phyloP scores from a whole-genome alignment of 192 early-diverging fungal genomes.

The Dissophora ornata region DNA sequence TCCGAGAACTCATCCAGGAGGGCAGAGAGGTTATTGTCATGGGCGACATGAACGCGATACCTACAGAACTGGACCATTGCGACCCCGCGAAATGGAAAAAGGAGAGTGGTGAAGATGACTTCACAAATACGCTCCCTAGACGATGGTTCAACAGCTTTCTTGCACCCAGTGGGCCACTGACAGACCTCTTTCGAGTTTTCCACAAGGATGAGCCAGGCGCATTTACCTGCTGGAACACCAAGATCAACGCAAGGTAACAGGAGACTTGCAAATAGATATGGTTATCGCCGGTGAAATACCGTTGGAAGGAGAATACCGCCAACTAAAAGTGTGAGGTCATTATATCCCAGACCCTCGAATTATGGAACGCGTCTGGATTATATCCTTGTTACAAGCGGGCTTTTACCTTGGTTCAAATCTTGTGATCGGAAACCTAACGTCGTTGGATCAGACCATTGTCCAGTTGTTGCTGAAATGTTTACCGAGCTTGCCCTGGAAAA shows the following conservation, averaged over 20 bases:
- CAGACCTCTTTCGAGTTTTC: slow-evolving; percentile 75
- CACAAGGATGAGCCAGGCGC: slow-evolving; percentile 65
- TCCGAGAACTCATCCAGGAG: slow-evolving; percentile 58
- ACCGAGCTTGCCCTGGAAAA: slow-evolving; percentile 20
- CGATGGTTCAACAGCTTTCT: slow-evolving; percentile 75
- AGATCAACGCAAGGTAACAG: slow-evolving; percentile 71
- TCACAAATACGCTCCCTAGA: slow-evolving; percentile 67
- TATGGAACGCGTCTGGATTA: slow-evolving; percentile 83
- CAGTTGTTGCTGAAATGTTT: slow-evolving; percentile 63
- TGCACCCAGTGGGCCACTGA: slow-evolving; percentile 66
- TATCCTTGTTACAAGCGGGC: slow-evolving; percentile 63
- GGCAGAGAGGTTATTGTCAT: slow-evolving; percentile 70
- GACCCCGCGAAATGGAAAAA: slow-evolving; percentile 71
- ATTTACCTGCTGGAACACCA: slow-evolving; percentile 79
- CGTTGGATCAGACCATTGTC: slow-evolving; percentile 87
- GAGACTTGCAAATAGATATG: neutral
- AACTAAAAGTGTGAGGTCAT: neutral
- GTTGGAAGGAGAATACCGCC: neutral
- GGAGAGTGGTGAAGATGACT: slow-evolving; percentile 63
- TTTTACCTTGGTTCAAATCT: slow-evolving; percentile 70
- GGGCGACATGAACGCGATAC: slow-evolving; percentile 78
- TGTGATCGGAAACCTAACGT: slow-evolving; percentile 69
- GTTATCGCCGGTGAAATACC: too few relatives aligned
- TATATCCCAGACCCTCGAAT: slow-evolving; percentile 59
- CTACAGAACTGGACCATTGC: slow-evolving; percentile 76